Evolutionary conservation across 2,329 filamentous ascomycete species (phyloP).

Genomic region (Chalaropsis thielavioides): DNA sequence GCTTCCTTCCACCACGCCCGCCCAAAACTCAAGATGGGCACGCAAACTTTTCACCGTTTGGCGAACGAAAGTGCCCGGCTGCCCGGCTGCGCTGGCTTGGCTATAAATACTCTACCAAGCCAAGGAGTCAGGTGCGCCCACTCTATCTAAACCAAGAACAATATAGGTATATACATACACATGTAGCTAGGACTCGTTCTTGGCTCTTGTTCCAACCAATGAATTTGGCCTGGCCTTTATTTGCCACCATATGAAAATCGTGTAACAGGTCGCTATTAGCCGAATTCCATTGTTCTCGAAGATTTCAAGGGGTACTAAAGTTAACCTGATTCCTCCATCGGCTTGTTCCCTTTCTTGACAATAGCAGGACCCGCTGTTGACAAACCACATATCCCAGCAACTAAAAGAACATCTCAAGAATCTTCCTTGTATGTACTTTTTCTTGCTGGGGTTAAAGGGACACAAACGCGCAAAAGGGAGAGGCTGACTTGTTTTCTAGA

Average conservation of each 20-base stretch:
- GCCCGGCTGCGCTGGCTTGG: neutral
- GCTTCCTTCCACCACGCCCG: neutral
- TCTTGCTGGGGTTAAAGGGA: neutral
- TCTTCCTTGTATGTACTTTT: neutral
- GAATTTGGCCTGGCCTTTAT: neutral
- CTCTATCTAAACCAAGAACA: too few relatives aligned
- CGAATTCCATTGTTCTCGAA: neutral
- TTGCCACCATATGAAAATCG: neutral
- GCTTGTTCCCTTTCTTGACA: conserved; percentile 1
- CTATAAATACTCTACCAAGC: neutral
- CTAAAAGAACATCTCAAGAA: neutral
- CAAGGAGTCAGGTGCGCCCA: neutral
- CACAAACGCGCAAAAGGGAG: neutral
- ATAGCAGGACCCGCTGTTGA: neutral
- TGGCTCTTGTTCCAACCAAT: too few relatives aligned
- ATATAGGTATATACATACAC: too few relatives aligned
- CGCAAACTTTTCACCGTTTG: neutral
- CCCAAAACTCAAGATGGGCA: neutral
- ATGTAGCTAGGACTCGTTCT: too few relatives aligned
- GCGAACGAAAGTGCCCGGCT: neutral
- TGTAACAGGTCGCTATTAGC: conserved; percentile 3
- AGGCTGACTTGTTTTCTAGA: neutral
- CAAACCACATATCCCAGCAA: neutral
- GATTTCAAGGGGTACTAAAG: neutral
- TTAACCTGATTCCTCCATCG: neutral